Evolutionary conservation across 108 stramenopile genomes (phyloP).

Genomic region (Pseudonitzschia delicatissima): DNA sequence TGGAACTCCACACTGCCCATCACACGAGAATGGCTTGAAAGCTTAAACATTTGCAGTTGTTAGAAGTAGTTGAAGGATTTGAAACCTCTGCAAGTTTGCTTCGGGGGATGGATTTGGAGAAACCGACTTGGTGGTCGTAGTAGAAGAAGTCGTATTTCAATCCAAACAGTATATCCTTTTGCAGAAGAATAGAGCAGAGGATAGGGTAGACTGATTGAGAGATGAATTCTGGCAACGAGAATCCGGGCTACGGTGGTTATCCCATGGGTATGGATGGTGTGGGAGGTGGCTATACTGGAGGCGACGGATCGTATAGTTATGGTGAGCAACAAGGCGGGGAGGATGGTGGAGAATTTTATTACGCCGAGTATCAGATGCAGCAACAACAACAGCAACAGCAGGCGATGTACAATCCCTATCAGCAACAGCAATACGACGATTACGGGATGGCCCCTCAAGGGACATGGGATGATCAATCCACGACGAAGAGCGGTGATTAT

Average conservation of each 20-base stretch:
- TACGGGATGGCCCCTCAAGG: neutral
- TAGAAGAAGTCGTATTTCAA: too few species aligned
- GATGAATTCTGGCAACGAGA: constrained; percentile 8
- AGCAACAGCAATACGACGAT: constrained; percentile 13
- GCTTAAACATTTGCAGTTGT: too few species aligned
- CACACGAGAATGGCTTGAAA: too few species aligned
- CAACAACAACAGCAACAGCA: constrained; percentile 16
- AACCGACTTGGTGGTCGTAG: neutral
- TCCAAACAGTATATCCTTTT: too few species aligned
- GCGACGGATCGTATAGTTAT: neutral
- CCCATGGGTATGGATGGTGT: neutral
- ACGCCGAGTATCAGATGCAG: neutral
- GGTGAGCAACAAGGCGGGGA: neutral
- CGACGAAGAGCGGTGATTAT: constrained; percentile 22
- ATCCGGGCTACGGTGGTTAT: constrained; percentile 2
- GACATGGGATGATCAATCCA: neutral
- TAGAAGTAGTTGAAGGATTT: neutral
- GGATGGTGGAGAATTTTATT: neutral
- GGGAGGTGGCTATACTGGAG: neutral
- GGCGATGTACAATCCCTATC: neutral
- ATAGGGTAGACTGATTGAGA: neutral
- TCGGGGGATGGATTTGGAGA: neutral
- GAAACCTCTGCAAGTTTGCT: neutral
- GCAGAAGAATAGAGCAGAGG: neutral
- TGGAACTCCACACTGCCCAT: too few species aligned